These are phyloP conservation scores for Skeletonema tropicum DNA, from an alignment of 108 stramenopile species.

Conservation along the genomic window DNA sequence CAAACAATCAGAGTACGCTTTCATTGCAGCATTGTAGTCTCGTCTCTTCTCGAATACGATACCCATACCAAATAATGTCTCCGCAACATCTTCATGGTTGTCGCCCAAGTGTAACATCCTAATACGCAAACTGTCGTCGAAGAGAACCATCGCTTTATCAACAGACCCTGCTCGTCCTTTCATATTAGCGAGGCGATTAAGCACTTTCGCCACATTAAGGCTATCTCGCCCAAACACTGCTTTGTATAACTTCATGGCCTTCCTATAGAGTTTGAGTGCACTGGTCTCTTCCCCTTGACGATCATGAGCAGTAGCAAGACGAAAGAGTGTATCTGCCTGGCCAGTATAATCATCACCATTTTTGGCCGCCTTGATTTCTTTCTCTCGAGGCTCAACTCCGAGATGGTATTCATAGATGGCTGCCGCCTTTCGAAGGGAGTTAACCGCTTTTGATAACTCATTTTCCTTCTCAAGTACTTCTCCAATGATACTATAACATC, in stretches of 20 bases:
- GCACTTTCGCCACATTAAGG: slow-evolving; percentile 46
- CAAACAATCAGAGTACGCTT: slow-evolving; percentile 50
- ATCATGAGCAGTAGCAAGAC: slow-evolving; percentile 41
- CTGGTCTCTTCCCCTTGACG: slow-evolving; percentile 30
- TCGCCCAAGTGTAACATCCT: slow-evolving; percentile 47
- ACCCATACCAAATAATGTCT: slow-evolving; percentile 54
- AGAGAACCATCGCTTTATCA: slow-evolving; percentile 53
- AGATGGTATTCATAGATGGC: slow-evolving; percentile 34
- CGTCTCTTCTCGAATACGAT: slow-evolving; percentile 46
- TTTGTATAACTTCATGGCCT: slow-evolving; percentile 46
- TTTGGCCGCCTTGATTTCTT: slow-evolving; percentile 35
- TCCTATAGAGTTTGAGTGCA: slow-evolving; percentile 41
- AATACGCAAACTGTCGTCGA: slow-evolving; percentile 55
- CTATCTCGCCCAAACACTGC: slow-evolving; percentile 39
- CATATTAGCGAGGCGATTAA: slow-evolving; percentile 47
- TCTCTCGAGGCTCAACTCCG: slow-evolving; percentile 37
- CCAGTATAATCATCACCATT: slow-evolving; percentile 28
- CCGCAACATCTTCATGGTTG: slow-evolving; percentile 54
- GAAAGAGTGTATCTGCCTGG: slow-evolving; percentile 42
- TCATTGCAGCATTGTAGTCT: slow-evolving; percentile 50
- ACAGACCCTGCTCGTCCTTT: slow-evolving; percentile 44
- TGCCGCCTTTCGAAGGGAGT: slow-evolving; percentile 23
- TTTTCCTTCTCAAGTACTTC: slow-evolving; percentile 43
- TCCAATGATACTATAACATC: slow-evolving; percentile 36
- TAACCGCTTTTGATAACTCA: slow-evolving; percentile 31